phyloP scores from a whole-genome alignment of 2,329 filamentous ascomycete species.

The Diaporthe sp. region DNA sequence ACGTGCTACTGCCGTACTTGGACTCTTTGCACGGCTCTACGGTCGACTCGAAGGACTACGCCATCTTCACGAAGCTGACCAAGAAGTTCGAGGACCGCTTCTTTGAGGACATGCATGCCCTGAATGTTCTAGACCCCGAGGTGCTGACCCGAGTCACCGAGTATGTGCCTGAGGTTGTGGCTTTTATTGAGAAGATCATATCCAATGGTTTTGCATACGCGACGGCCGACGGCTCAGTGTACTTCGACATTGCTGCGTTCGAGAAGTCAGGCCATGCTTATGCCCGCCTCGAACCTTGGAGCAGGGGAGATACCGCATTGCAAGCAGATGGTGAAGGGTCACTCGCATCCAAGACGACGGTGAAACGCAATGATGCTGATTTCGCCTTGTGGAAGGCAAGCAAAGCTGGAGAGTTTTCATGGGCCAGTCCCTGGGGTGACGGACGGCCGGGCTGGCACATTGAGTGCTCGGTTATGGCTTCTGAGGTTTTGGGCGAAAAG shows the following conservation, averaged over 20 bases:
- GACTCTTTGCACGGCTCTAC: conserved; percentile 77
- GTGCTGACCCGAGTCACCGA: conserved; percentile 92
- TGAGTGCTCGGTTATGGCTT: conserved; percentile 96
- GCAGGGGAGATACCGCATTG: conserved; percentile 84
- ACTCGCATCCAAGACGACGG: conserved; percentile 71
- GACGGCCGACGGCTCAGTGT: conserved; percentile 83
- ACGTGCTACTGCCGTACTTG: conserved; percentile 85
- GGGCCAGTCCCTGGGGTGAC: conserved; percentile 89
- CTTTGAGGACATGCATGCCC: conserved; percentile 85
- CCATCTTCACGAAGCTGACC: conserved; percentile 89
- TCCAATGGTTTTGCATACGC: conserved; percentile 89
- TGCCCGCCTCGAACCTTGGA: conserved; percentile 87
- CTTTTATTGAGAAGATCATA: conserved; percentile 86
- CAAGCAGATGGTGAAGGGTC: conserved; percentile 93
- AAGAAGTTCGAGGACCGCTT: conserved; percentile 90
- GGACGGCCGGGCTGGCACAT: conserved; percentile 97
- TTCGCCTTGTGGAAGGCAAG: conserved; percentile 96
- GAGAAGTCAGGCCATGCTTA: conserved; percentile 89
- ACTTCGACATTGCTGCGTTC: conserved; percentile 92
- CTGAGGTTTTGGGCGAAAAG: conserved; percentile 83
- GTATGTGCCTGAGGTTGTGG: conserved; percentile 88
- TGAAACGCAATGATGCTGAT: conserved; percentile 83
- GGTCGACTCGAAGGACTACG: conserved; percentile 73
- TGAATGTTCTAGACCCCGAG: conserved; percentile 89
- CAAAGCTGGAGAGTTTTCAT: conserved; percentile 92